Percentiles rank a stretch among this genome's conserved stretches.
These are phyloP conservation scores for Phoma sp. DNA, from an alignment of 2,329 filamentous ascomycete genomes.

Conservation along the genomic window DNA sequence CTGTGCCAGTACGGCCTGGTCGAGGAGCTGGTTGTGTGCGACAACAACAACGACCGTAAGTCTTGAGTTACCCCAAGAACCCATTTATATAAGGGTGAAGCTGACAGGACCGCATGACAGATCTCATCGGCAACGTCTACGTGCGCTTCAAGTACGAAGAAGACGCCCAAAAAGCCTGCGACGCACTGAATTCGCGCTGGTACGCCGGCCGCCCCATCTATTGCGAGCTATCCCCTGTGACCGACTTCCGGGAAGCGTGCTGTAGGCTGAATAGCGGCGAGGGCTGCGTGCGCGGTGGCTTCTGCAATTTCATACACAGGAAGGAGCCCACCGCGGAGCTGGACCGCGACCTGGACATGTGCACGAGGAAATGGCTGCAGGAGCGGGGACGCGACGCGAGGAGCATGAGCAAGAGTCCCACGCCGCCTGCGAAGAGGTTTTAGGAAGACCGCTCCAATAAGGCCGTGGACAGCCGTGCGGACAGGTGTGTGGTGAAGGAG, in stretches of 20 bases:
- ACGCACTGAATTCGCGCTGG: constrained; percentile 92
- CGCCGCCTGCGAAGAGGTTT: constrained; percentile 70
- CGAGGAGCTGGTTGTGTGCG: constrained; percentile 97
- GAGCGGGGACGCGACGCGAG: constrained; percentile 81
- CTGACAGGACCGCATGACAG: constrained; percentile 50
- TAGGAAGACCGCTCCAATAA: constrained; percentile 47
- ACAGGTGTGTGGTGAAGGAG: constrained; percentile 56
- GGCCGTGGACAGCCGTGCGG: constrained; percentile 52
- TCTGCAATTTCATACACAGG: constrained; percentile 99
- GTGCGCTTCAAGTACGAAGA: constrained; percentile 99
- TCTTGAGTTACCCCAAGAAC: constrained; percentile 28
- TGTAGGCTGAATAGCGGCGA: constrained; percentile 94
- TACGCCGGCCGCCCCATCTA: constrained; percentile 97
- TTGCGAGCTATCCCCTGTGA: constrained; percentile 95
- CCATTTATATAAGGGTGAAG: neutral
- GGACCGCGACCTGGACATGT: constrained; percentile 83
- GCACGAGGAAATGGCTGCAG: constrained; percentile 96
- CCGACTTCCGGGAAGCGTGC: constrained; percentile 97
- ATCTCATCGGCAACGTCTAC: constrained; percentile 98
- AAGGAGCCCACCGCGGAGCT: constrained; percentile 92
- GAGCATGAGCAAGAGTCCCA: constrained; percentile 81
- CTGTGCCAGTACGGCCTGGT: constrained; percentile 97
- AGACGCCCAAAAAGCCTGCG: constrained; percentile 89
- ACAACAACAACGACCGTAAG: constrained; percentile 98
- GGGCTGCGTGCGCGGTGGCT: constrained; percentile 92